Evolutionary conservation across 73 alveolate genomes (phyloP).

Genomic region (Durusdinium trenchii): DNA sequence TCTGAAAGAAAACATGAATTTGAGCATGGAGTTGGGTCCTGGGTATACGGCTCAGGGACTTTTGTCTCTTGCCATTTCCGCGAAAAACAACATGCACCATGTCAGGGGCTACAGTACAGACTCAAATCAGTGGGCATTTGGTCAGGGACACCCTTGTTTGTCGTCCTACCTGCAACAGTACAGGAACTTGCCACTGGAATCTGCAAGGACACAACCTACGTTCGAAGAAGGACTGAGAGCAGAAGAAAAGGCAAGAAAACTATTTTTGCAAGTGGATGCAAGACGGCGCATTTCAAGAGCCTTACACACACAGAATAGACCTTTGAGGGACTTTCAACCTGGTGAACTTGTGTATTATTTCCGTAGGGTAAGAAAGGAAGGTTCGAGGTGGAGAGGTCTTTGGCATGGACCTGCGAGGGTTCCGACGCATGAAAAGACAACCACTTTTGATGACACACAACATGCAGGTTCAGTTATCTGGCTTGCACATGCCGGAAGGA

Average conservation of each 20-base stretch:
- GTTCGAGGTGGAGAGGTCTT: conserved; percentile 23
- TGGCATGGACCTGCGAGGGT: conserved; percentile 68
- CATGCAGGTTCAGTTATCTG: conserved; percentile 26
- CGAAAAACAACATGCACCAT: conserved; percentile 64
- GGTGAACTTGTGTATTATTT: conserved; percentile 39
- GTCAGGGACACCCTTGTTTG: background rate
- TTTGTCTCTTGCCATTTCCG: background rate
- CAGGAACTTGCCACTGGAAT: background rate
- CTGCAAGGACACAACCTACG: background rate
- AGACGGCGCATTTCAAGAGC: background rate
- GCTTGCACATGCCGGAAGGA: conserved; percentile 11
- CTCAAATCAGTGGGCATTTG: conserved; percentile 68
- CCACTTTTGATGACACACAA: background rate
- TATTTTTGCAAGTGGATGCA: conserved; percentile 25
- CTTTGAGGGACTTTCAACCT: background rate
- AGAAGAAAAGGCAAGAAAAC: background rate
- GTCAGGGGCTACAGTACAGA: conserved; percentile 14
- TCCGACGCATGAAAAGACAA: conserved; percentile 3
- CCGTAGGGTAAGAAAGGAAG: background rate
- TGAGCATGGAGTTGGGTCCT: background rate
- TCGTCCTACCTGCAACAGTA: background rate
- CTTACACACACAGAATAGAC: background rate
- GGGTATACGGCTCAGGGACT: background rate
- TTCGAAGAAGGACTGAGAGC: background rate
- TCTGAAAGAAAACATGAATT: conserved; percentile 22